These are phyloP conservation scores for Fusarium bactridioides DNA, from an alignment of 2,329 filamentous ascomycete genomes.

Conservation along the genomic window DNA sequence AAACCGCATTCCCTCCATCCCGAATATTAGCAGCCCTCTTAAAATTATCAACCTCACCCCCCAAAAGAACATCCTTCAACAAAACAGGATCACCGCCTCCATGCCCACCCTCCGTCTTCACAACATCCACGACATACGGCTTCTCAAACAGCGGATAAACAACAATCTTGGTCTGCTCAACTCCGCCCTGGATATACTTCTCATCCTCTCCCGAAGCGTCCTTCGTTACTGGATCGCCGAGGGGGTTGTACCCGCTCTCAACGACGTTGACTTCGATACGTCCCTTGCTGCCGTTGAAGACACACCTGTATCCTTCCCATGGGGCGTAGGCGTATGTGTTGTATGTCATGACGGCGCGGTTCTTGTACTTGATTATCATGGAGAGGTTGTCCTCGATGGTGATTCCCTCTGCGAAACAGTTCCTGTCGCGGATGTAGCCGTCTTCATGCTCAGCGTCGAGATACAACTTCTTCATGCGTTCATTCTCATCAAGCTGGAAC, in stretches of 20 bases:
- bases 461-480: conserved; percentile 64
- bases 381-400: conserved; percentile 71
- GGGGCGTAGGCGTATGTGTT: conserved; percentile 67
- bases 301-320: conserved; percentile 66
- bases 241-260: conserved; percentile 67
- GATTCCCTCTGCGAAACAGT: conserved; percentile 68
- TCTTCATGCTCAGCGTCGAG: conserved; percentile 70
- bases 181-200: conserved; percentile 36
- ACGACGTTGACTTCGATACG: conserved; percentile 68
- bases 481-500: conserved; percentile 60
- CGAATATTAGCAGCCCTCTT: conserved; percentile 63
- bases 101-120: conserved; percentile 61
- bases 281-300: conserved; percentile 66
- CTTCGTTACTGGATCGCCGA: conserved; percentile 56
- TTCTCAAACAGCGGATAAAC: conserved; percentile 64
- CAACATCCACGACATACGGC: conserved; percentile 63
- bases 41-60: conserved; percentile 58
- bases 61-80: conserved; percentile 64
- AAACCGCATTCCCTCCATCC: conserved; percentile 65
- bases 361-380: conserved; percentile 64
- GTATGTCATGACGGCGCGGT: conserved; percentile 66
- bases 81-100: conserved; percentile 65
- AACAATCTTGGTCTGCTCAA: conserved; percentile 53
- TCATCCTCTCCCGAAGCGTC: conserved; percentile 54
- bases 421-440: conserved; percentile 67